These are phyloP conservation scores for Coprinopsis sp. DNA, from an alignment of 768 basidiomycete genomes.

Conservation along the genomic window DNA sequence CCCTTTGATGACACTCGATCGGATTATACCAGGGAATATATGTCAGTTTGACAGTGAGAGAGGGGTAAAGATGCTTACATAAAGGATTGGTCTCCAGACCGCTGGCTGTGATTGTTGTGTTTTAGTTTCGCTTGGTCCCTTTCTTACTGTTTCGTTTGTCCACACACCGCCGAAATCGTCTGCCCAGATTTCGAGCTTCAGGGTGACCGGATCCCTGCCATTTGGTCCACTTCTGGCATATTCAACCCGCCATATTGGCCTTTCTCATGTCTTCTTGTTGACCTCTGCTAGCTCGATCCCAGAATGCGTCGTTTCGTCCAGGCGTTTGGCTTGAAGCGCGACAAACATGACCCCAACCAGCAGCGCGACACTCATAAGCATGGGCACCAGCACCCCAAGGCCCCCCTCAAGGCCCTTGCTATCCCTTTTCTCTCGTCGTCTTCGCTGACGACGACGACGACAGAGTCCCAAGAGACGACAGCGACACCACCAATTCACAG, in stretches of 20 bases:
- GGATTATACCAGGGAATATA: too few species aligned
- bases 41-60: too few species aligned
- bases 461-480: not conserved
- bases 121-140: too few species aligned
- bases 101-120: too few species aligned
- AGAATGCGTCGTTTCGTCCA: conserved; percentile 64
- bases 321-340: conserved; percentile 45
- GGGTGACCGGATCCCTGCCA: too few species aligned
- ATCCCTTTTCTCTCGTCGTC: conserved; percentile 9
- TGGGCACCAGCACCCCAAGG: conserved; percentile 10
- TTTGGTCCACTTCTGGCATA: not conserved
- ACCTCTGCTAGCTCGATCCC: conserved; percentile 7
- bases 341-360: conserved; percentile 30
- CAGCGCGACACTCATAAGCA: conserved; percentile 8
- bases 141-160: too few species aligned
- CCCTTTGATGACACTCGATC: too few species aligned
- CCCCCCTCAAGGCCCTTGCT: conserved; percentile 8
- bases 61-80: too few species aligned
- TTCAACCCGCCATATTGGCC: not conserved
- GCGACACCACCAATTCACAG: conserved; percentile 12
- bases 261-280: conserved; percentile 10
- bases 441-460: conserved; percentile 1
- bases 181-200: too few species aligned
- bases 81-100: too few species aligned
- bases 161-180: too few species aligned